Evolutionary conservation across 2,329 filamentous ascomycete genomes (phyloP).

Genomic region (Sphaerostilbella broomeana): DNA sequence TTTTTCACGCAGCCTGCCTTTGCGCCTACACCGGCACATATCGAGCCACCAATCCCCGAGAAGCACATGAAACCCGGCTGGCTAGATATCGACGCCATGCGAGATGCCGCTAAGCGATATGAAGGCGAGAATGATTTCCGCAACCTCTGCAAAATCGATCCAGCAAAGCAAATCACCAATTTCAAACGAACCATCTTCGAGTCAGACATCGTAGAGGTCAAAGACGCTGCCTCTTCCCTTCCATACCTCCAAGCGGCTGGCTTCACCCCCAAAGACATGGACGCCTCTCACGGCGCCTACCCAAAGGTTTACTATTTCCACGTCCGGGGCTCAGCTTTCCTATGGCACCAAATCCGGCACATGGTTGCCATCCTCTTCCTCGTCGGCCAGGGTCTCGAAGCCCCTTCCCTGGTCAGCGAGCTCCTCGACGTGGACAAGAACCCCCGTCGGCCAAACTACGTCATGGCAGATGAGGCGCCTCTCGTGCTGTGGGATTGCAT

Average conservation of each 20-base stretch:
- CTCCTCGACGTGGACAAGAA: constrained; percentile 67
- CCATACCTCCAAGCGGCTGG: constrained; percentile 44
- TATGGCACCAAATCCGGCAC: constrained; percentile 97
- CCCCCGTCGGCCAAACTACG: constrained; percentile 75
- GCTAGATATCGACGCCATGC: constrained; percentile 85
- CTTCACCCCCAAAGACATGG: constrained; percentile 23
- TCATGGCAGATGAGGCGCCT: constrained; percentile 84
- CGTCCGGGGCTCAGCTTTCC: constrained; percentile 82
- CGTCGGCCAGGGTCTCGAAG: constrained; percentile 81
- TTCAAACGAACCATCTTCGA: constrained; percentile 75
- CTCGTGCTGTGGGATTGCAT: constrained; percentile 95
- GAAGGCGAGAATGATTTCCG: constrained; percentile 88
- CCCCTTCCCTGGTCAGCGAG: constrained; percentile 62
- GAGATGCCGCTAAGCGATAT: constrained; percentile 68
- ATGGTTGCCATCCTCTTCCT: constrained; percentile 92
- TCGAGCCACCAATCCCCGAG: constrained; percentile 15
- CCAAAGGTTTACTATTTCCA: constrained; percentile 81
- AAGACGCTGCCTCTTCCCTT: constrained; percentile 45
- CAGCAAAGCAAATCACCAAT: constrained; percentile 80
- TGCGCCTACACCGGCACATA: constrained; percentile 45
- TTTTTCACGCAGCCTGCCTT: constrained; percentile 96
- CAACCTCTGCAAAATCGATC: constrained; percentile 93
- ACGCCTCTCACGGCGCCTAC: constrained; percentile 17
- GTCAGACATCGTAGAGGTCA: constrained; percentile 68
- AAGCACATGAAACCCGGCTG: constrained; percentile 55